Conservation (phyloP, 2,329 filamentous ascomycete genomes). For the Drechslera avenae region DNA sequence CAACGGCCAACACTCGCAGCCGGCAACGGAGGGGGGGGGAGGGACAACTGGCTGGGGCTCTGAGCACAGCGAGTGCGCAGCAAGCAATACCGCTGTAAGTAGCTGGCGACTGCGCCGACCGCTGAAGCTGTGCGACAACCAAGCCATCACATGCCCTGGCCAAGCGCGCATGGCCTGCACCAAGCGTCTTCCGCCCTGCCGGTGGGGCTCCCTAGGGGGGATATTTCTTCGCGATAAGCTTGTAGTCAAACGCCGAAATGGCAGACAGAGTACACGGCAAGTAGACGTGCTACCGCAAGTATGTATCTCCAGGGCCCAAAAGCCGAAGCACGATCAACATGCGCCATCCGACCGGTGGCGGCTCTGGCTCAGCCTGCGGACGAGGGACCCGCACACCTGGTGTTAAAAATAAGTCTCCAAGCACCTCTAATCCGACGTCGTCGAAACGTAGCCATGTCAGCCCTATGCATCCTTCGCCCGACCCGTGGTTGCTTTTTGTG, state of each 20-base stretch:
- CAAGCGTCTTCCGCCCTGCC: conserved; percentile 6
- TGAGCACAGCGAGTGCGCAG: conserved; percentile 21
- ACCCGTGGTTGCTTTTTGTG: neutral
- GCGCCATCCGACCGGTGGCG: conserved; percentile 6
- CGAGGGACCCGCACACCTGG: conserved; percentile 9
- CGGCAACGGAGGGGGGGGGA: no score
- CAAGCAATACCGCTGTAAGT: conserved; percentile 30
- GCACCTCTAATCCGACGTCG: conserved; percentile 26
- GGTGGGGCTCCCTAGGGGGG: conserved; percentile 17
- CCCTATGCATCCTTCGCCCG: neutral
- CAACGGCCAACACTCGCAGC: no score
- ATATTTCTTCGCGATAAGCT: no score
- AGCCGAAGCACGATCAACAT: conserved; percentile 20
- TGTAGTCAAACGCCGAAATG: no score
- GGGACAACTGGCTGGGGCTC: neutral
- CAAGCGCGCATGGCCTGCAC: conserved; percentile 21
- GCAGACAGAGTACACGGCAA: no score
- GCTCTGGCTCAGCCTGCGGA: conserved; percentile 3
- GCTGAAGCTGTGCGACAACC: conserved; percentile 44
- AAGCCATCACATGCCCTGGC: conserved; percentile 44
- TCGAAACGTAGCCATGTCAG: neutral
- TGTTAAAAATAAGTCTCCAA: conserved; percentile 19
- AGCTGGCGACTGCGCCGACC: conserved; percentile 14
- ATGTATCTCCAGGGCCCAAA: no score
- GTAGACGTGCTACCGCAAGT: no score